Evolutionary conservation across 2,329 filamentous ascomycete species (phyloP).

Genomic region (Alternaria sp.): DNA sequence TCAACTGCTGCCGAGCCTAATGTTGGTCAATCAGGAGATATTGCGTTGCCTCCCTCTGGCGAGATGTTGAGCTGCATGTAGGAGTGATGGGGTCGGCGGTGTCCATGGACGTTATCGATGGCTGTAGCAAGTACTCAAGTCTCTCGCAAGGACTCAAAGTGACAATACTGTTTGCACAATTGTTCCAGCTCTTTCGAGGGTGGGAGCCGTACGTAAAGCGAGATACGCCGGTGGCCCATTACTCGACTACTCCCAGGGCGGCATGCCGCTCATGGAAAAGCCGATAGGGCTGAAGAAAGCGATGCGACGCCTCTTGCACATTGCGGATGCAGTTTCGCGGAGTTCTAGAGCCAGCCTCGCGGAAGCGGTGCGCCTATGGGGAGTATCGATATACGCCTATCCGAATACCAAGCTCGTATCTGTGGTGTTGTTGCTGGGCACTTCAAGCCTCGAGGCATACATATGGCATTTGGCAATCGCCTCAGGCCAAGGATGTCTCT

Average conservation of each 20-base stretch:
- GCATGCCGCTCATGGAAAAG: constrained; percentile 6
- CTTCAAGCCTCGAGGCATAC: constrained; percentile 7
- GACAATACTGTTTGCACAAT: not conserved
- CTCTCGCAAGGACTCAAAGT: not conserved
- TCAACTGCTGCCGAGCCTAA: constrained; percentile 10
- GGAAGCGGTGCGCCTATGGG: not conserved
- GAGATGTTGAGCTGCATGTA: not conserved
- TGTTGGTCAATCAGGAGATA: constrained; percentile 15
- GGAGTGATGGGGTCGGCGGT: not conserved
- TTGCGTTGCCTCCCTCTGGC: constrained; percentile 1
- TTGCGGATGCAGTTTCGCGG: constrained; percentile 1
- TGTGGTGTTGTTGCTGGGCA: constrained; percentile 12
- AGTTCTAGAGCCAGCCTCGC: constrained; percentile 5
- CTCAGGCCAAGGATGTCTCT: constrained; percentile 10
- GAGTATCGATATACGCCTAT: constrained; percentile 5
- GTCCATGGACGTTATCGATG: not conserved
- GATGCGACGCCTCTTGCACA: constrained; percentile 3
- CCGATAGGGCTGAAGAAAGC: constrained; percentile 13
- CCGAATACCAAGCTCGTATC: constrained; percentile 6
- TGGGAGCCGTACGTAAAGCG: not conserved
- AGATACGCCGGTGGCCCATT: constrained; percentile 8
- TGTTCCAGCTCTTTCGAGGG: constrained; percentile 1
- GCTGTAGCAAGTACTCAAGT: not conserved
- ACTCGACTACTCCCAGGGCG: constrained; percentile 1
- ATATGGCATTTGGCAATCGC: constrained; percentile 10